Base-by-base conservation (phyloP, 2,329 filamentous ascomycete species). In the Alternaria sp. region DNA sequence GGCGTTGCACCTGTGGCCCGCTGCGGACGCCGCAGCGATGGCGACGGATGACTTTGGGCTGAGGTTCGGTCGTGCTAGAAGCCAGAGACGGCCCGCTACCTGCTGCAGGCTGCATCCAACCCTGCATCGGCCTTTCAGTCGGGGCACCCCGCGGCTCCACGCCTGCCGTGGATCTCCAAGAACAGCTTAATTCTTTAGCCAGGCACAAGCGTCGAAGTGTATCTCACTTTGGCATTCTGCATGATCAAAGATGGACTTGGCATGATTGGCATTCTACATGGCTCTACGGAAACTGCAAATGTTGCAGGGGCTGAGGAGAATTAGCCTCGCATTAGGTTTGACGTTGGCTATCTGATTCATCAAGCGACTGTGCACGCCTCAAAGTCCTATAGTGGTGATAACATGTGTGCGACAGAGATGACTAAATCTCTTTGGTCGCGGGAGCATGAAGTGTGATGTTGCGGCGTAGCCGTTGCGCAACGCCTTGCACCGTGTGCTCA, bases 201-300 rank as follows among this genome's bases (percentile, higher is more conserved):
- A 60, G 50, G 44, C 47, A 60, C 57, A 59, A 59, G 57, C 50
- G 50, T 59, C 28, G 50, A 53, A 25, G 45, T n/a, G 19, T 26
- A 28, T 11, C 19, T 25, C n/a, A n/a, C 28, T 5, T 36, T 25
- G 5, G 19, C 49, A 52, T n/a, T 23, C 19, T 12, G 23, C 8
- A 40, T 9, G 11, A 6, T 30, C 49, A 21, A 25, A 17, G n/a
- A 15, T 13, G n/a, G 5, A 54, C 11, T 44, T 43, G 23, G 9
- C 15, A 30, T 32, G 15, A n/a, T 23, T 15, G 21, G 17, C 44
- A 46, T 23, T 23, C 49, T 40, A 52, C 19, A 17, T 52, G 19
- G 19, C 17, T 19, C 13, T 40, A 36, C 30, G 23, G 12, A 40
- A 52, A 12, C 28, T 52, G 32, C 49, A 25, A 28, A 15, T 15